Evolutionary conservation across 2,329 filamentous ascomycete genomes (phyloP), one percentile per base, ranked within the genome.

Genomic region (Macrophomina tecta): DNA sequence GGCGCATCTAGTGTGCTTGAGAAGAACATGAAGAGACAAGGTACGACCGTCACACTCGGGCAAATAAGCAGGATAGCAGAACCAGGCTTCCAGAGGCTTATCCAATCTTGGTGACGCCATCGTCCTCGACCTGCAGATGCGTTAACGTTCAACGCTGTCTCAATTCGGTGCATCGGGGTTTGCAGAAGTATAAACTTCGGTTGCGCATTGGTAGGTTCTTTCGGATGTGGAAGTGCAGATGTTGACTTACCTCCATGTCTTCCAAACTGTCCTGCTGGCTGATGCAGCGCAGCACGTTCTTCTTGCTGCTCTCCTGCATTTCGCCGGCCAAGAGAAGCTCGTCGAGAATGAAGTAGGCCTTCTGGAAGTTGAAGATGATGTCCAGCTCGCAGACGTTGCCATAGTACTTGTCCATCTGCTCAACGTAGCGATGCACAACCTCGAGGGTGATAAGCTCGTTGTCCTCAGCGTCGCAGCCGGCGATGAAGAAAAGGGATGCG

Each of bases 331-430:
- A 85, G 71, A 99, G 85, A 69, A 99, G 87, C 82, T 99, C 95
- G 78, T 99, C 95, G 55, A 99, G 88, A 73, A 99, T 99, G 82
- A 98, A 99, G 82, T 99, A 99, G 68, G 95, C 95, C 82, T 99
- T 99, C 74, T 97, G 97, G 80, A 99, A 99, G 79, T 97, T 98
- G 87, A 99, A 99, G 80, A 99, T 99, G 82, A 98, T 97, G 80
- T 98, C 94, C 71, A 99, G 88, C 83, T 99, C 95, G 89, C 95
- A 99, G 68, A 99, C 95, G 80, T 99, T 99, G 80, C 95, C 95
- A 81, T 98, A 99, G 84, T 99, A 99, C 81, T 99, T 99, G 86
- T 99, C 95, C 95, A 99, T 99, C 83, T 99, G 95, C 82, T 99
- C 95, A 77, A 99, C 95, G 79, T 99, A 99, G 82, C 95, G 93